Evolutionary conservation across 106 monocot genomes (phyloP), one percentile per base, ranked within the genome.

Genomic region (Dendrobium nobile): DNA sequence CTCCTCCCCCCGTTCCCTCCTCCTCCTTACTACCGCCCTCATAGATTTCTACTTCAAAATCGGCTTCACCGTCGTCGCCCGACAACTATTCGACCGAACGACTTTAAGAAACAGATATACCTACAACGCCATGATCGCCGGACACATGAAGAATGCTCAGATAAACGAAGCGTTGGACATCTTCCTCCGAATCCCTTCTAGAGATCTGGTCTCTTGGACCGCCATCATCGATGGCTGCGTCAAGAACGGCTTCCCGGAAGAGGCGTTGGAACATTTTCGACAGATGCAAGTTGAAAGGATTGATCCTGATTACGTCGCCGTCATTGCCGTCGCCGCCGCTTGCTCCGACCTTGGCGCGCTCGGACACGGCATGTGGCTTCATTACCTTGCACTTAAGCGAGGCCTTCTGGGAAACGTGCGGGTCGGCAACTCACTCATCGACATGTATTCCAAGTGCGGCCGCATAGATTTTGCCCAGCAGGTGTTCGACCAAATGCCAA

Each of bases 401-500:
- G 82, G 44, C 45, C 59, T 89, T 41, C 20, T 68, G 16, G 22
- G 3, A 19, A 88, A 88, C 28, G 72, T 80, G 7, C 82, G 87
- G 1, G 28, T 92, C 4, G 82, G 67, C 1, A 92, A 90, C 73
- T 80, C 89, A 3, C 79, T 92, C 45, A 82, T 90, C 27, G 89
- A 83, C 15, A 85, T 90, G 89, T 90, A 90, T 44, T 80, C 89
- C 0, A 72, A 84, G 75, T 90, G 89, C 55, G 89, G 89, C 11
- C 84, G 67, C 4, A 78, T 85, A n/a, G 77, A 83, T 67, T 73
- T 80, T 16, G 85, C 87, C 13, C 45, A 40, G 37, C 84, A 85
- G 80, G 47, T 85, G 67, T 89, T 89, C 51, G 65, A 78, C 18
- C 20, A 73, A 26, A 82, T 89, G 80, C 7, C 37, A 9, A 37